Evolutionary conservation across 257 asterid species (phyloP).

Genomic region (Solanum microdontum): DNA sequence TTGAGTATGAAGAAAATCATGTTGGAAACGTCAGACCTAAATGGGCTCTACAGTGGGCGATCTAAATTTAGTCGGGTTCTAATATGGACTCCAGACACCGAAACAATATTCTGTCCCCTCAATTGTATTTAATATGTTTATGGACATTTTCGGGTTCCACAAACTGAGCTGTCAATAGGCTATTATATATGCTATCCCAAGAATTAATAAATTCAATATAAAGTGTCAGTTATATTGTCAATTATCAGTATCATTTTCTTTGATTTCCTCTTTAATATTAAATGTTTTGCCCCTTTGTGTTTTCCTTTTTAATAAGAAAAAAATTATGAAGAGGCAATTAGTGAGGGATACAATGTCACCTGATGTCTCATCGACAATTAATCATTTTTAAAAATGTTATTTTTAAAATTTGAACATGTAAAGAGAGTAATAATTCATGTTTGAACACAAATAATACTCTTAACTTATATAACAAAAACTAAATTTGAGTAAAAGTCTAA

Average conservation of each 20-base stretch:
- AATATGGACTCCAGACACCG: no score
- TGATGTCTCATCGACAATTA: background rate
- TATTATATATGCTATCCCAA: background rate
- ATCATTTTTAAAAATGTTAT: background rate
- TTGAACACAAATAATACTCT: background rate
- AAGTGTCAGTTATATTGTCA: background rate
- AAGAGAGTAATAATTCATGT: background rate
- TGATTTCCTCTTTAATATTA: background rate
- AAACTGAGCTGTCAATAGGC: background rate
- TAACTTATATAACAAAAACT: background rate
- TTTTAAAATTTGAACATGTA: background rate
- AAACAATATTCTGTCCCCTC: background rate
- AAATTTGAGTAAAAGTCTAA: background rate
- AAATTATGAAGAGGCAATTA: background rate
- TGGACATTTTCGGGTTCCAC: background rate
- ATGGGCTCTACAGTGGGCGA: fast-evolving
- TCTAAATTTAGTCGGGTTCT: no score
- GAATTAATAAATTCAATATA: background rate
- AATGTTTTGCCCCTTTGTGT: background rate
- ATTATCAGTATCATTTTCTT: background rate
- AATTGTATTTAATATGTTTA: background rate
- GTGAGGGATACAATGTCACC: background rate
- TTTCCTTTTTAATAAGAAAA: background rate
- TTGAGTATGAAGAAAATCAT: no score
- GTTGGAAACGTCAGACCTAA: no score